Evolutionary conservation across 345 rosid genomes (phyloP).

Genomic region (Corchorus olitorius): DNA sequence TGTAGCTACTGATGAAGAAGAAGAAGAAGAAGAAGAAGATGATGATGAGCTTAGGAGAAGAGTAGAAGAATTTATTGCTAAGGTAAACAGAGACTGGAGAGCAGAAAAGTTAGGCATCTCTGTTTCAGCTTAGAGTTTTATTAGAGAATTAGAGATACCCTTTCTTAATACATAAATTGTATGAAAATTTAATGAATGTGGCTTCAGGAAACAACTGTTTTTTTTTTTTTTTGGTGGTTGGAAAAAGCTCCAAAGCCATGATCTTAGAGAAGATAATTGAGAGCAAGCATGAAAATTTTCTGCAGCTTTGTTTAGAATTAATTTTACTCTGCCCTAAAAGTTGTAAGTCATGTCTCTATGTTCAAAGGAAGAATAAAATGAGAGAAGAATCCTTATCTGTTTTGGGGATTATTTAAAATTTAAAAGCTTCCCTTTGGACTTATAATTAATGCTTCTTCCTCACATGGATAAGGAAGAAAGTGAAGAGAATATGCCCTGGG

Average conservation of each 20-base stretch:
- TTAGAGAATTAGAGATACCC: neutral
- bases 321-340: neutral
- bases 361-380: neutral
- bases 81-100: slow-evolving; percentile 60
- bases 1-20: neutral
- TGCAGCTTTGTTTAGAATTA: neutral
- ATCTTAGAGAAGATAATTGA: neutral
- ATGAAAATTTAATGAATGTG: neutral
- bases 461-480: slow-evolving; percentile 24
- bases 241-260: neutral
- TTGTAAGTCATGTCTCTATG: neutral
- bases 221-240: neutral
- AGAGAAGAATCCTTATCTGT: neutral
- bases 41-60: slow-evolving; percentile 53
- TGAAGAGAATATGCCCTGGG: neutral
- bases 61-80: slow-evolving; percentile 61
- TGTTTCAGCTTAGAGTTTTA: neutral
- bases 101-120: slow-evolving; percentile 33
- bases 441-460: neutral
- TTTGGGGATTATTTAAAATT: neutral
- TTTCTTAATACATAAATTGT: neutral
- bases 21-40: slow-evolving; percentile 20
- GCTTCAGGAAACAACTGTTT: neutral
- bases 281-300: neutral
- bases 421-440: neutral